Evolutionary conservation across 306 rosid genomes (phyloP), one percentile per base, ranked within the genome.

Genomic region (Castanopsis chinensis): DNA sequence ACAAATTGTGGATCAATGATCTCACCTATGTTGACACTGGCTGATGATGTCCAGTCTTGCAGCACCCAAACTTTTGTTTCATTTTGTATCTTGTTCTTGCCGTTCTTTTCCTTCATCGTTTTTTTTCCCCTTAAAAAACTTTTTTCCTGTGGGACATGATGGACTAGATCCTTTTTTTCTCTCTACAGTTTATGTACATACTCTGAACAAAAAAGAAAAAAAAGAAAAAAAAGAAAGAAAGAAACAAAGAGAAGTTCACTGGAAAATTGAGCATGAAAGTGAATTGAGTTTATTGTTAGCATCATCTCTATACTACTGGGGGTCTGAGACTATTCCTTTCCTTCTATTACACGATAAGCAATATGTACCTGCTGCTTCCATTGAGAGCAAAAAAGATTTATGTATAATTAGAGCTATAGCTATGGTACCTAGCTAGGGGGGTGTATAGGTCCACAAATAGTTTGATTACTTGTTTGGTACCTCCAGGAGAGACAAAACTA

Each of bases 1-100:
- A n/a, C 56, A 78, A 76, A 87, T 94, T 84, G 85, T 77, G 80
- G 89, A 86, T 83, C 15, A 73, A 19, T 86, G 88, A 85, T 71
- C 65, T 69, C 77, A 37, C 67, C 14, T 64, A 18, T 12, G 53
- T 49, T 12, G 17, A 49, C 53, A 49, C 14, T 49, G 53, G 53
- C 53, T 3, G 53, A 69, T 61, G 65, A 68, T 73, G 82, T 35
- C 74, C 74, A 69, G 81, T 80, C 58, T 71, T 72, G 77, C 80
- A 71, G 60, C 59, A 64, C 75, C 28, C 14, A 32, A 15, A 19
- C 72, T 80, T 76, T 76, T 75, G 25, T 74, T 67, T 35, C 32
- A 57, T 45, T 71, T 72, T 56, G 51, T 45, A 6, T 77, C 23
- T 55, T 43, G n/a, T 75, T 68, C 53, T 67, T 63, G 69, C 15